Base-by-base conservation (phyloP, 2,329 filamentous ascomycete species). In the Esteya vermicola region DNA sequence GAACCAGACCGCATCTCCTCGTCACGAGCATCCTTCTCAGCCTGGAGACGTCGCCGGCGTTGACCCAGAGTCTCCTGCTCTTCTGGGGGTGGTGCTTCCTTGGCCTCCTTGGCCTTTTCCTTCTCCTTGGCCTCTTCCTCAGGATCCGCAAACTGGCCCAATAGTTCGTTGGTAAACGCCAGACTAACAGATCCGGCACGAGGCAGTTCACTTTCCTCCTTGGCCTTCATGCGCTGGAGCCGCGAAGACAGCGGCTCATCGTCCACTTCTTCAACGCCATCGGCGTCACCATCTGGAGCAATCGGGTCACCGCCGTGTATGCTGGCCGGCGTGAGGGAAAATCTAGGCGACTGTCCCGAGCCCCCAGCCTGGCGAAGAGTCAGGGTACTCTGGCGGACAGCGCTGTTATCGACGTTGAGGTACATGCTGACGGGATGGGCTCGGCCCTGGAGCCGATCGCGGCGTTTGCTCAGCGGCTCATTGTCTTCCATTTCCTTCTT, bases 401-500 rank as follows among this genome's bases (percentile, higher is more conserved):
- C 41, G 3, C 45, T 42, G 22, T 38, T 39, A 25, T 33, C 27
- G 22, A 37, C 37, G 1, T 31, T 41, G 7, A 59, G 51, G 19
- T 52, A 54, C 38, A 53, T 7, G 61, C 55, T 14, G 26, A 37
- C 14, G 6, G 4, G n/a, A 0, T 60, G 58, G 33, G 67, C 63
- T 14, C 71, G 67, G 28, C 83, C 84, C 33, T 79, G 71, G 7
- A 95, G 67, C 41, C 88, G 72, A 31, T 80, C 81, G 36, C 84
- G 76, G 3, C 88, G 78, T 30, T 70, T 70, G 51, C 81, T 86
- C 18, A 95, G 65, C 0, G 91, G 88, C 55, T 96, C 91, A 41
- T 86, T 91, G 52, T 98, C 91, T 55, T 98, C 91, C 48, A 91
- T 63, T 43, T 93, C 81, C 35, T 85, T 77, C 50, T 75, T 77